Conservation (phyloP, 225 moss, liverwort and hornwort genomes). For the Ulota crispa region DNA sequence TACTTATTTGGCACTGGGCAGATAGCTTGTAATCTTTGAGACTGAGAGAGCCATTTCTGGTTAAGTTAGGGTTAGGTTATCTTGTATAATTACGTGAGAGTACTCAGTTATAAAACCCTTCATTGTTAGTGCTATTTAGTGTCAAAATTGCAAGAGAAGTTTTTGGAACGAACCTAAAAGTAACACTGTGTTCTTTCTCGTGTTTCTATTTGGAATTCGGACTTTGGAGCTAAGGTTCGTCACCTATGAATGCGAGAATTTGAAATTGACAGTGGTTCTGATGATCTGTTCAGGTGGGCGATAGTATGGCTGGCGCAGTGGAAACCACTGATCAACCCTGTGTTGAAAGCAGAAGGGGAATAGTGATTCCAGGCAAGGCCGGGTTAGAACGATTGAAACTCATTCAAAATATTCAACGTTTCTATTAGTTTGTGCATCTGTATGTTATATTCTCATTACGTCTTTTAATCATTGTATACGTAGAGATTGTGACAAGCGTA, state of each 20-base stretch:
- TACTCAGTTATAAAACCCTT: background rate
- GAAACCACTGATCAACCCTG: constrained; percentile 78
- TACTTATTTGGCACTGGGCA: background rate
- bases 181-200: background rate
- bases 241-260: background rate
- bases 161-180: background rate
- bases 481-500: constrained; percentile 4
- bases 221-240: background rate
- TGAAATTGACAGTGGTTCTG: background rate
- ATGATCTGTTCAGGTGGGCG: constrained; percentile 65
- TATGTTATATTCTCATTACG: constrained; percentile 6
- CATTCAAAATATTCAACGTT: constrained; percentile 4
- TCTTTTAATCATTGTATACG: background rate
- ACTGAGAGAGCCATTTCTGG: background rate
- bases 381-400: constrained; percentile 6
- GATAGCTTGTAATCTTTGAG: background rate
- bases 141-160: background rate
- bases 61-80: background rate
- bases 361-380: constrained; percentile 19
- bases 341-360: constrained; percentile 80
- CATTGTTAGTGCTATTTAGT: background rate
- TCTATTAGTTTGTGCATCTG: constrained; percentile 16
- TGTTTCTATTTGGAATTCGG: background rate
- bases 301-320: constrained; percentile 86
- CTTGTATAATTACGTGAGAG: background rate